Evolutionary conservation across 192 early-diverging fungal species (phyloP), one percentile per base, ranked within the genome.

Genomic region (Backusella parvicylindrica): DNA sequence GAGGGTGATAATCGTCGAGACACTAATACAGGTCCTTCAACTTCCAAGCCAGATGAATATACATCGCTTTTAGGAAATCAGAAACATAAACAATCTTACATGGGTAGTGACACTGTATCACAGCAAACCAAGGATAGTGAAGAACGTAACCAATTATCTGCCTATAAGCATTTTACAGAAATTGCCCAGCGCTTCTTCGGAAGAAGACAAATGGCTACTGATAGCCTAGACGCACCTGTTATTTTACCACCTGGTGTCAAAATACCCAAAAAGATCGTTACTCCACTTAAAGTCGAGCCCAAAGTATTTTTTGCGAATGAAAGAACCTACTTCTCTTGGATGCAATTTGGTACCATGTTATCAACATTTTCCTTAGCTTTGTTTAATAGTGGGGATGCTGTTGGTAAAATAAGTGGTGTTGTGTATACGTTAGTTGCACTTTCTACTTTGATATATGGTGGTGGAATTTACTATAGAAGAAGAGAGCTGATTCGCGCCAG

Each of bases 221-320:
- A 33, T 28, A 5, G 13, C 5, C 0, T 2, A 6, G 32, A 33
- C 3, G 7, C 18, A 36, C 9, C 66, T 4, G 33, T 37, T 0
- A 53, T 69, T 35, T 50, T 81, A 35, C 79, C 82, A 26, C 76
- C 76, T 26, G 79, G 71, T 65, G 67, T 83, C 33, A 71, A 64
- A 16, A 40, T 76, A 4, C 88, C 83, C 15, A 83, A 82, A 70
- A 86, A 84, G 65, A 49, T 83, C 2, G 53, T 72, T 1, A 83
- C 82, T 21, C 82, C 90, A 7, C 78, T 92, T n/a, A 86, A 91
- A 26, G 89, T 94, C 8, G 94, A 95, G 70, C 92, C 94, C 31
- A 95, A 95, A 84, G 90, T 93, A 9, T 94, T 89, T 56, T 92
- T 95, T 79, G 93, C 93, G 35, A 95, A 95, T 70, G 94, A 95